Evolutionary conservation across 306 rosid genomes (phyloP), one percentile per base, ranked within the genome.

Genomic region (Casuarina glauca): DNA sequence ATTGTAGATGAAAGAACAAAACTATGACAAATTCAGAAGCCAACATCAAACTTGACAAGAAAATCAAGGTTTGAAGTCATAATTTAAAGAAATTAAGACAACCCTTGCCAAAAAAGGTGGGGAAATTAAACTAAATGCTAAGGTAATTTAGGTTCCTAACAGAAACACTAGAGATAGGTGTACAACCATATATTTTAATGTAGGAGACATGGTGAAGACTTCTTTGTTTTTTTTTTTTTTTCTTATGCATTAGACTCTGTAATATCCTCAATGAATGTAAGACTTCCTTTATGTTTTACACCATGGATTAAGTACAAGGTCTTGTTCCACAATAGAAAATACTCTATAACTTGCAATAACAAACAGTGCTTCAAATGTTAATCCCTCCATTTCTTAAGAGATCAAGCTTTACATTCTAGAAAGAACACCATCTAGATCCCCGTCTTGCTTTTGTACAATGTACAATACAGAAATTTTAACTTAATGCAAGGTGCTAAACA

Each of bases 1-100:
- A 82, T 51, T 77, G 78, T 82, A 75, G 67, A 73, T 35, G 53
- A 61, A 73, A 70, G 70, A 26, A 26, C 53, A 76, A 43, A 77
- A 84, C 82, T 86, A 85, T 45, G 79, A 74, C 78, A 67, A 63
- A 81, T 76, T 79, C 76, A 67, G 69, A 75, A 79, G 54, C 81
- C 73, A 54, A 82, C 71, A 77, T 63, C 84, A 66, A 74, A 78
- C 78, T 53, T 49, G 50, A 61, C 20, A 44, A 55, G 38, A n/a
- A 76, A 57, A 53, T 68, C 17, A 48, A 64, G 17, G 50, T 50
- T 17, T 72, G 16, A 73, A 60, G 50, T 73, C 81, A 73, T 63
- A 83, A 82, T 78, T 61, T 19, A 46, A 62, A 70, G 67, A 57
- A 78, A 9, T 35, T 16, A 79, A 9, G 60, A 79, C 43, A 72